Percentiles rank a stretch among this genome's conserved stretches.
Conservation (phyloP, 331 rosid genomes). For the Malus hybrid region DNA sequence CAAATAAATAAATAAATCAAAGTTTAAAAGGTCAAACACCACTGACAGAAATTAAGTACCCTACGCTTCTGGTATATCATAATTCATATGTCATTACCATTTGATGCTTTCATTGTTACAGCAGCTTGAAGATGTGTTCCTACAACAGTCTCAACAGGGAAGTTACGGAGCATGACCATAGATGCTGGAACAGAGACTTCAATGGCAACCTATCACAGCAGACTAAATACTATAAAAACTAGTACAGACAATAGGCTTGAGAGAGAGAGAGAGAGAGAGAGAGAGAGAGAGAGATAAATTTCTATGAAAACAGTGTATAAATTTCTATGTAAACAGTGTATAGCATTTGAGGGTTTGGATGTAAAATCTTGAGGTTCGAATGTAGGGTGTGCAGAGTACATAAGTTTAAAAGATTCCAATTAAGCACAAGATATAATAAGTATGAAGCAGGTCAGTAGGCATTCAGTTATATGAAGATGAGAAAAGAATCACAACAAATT, state of each 20-base stretch:
- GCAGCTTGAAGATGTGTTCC: conserved; percentile 86
- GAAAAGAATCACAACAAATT: neutral
- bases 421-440: neutral
- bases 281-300: neutral
- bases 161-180: conserved; percentile 66
- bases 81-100: conserved; percentile 39
- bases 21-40: conserved; percentile 20
- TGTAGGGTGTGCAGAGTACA: neutral
- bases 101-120: conserved; percentile 78
- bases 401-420: neutral
- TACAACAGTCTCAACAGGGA: conserved; percentile 88
- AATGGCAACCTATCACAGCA: conserved; percentile 53
- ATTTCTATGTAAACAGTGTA: neutral
- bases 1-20: conserved; percentile 17
- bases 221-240: neutral
- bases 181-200: conserved; percentile 78
- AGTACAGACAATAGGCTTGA: neutral
- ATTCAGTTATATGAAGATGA: neutral
- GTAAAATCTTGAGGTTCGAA: neutral
- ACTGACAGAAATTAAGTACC: conserved; percentile 10
- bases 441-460: neutral
- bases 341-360: neutral
- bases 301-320: too few species aligned
- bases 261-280: neutral
- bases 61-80: conserved; percentile 2